Evolutionary conservation across 2,329 filamentous ascomycete species (phyloP), one percentile per base, ranked within the genome.

Genomic region (Ceratocystis eucalypticola): DNA sequence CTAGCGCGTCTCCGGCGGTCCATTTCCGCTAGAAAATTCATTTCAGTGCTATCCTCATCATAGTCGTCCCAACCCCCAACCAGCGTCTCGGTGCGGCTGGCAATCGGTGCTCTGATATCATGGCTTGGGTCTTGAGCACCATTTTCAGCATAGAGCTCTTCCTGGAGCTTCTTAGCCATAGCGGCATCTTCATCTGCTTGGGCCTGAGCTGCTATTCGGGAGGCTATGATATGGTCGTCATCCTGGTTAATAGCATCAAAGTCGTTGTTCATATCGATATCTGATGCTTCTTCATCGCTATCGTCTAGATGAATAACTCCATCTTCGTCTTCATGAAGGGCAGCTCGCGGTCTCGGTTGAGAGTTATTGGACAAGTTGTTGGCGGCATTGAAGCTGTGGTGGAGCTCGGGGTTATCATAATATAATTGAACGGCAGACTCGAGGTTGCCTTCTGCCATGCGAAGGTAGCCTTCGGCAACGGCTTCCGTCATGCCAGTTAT

Each of bases 151-250:
- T 96, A 97, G 73, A 96, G 82, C 75, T 99, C 91, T 72, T 99
- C 89, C 74, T 99, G 94, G 68, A 99, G 76, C 67, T 89, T 84
- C 74, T 92, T 85, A 5, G 94, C 94, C 86, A 97, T 93, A 55
- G 89, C 92, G 64, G 91, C 92, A 72, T 99, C 94, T 72, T 96
- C 91, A 69, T 96, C 92, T 70, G 88, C 84, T 65, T 85, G 79
- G 17, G 82, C 84, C 3, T 75, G 76, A 41, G 75, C 77, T 8
- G 76, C 77, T 48, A 80, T 76, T 1, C 73, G 73, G 3, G 73
- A 76, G 0, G 75, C 77, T 25, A 75, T 74, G 20, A 77, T 77
- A 20, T 76, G 74, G 20, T 75, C 74, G 63, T 75, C 75, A 69
- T 77, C 76, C 41, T 74, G 72, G 22, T 53, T 53, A 8, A 53